Base-by-base conservation (phyloP, 1,284 basidiomycete genomes). In the Moesziomyces antarcticus region DNA sequence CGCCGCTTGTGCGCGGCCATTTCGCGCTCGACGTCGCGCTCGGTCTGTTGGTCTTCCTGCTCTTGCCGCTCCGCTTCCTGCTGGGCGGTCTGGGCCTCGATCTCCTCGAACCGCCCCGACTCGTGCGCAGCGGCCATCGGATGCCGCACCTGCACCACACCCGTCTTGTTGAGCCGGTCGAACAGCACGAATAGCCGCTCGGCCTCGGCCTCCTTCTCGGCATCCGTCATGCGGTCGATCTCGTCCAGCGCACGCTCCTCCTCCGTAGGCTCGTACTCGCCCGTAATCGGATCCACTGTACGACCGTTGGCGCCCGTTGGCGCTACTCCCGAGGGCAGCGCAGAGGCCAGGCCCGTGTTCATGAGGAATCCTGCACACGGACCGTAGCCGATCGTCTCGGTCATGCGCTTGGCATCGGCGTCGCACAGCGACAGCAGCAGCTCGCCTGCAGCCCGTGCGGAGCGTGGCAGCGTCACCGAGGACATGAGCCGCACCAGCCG, bases 341-440 rank as follows among this genome's bases (percentile, higher is more conserved):
- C 71, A n/a, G 60, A 62, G 0, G 68, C 62, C 7, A 67, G 66
- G 13, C 70, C 70, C 5, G 46, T 67, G 24, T 59, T 64, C 67
- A 71, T 73, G 7, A 81, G 58, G 59, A 80, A 81, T 0, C 79
- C 79, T 3, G 78, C 78, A 48, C 78, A 79, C 6, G 79, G 79
- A 3, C 79, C 79, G 51, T 79, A 81, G 5, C 79, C 79, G 46
- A 81, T 73, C 33, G 60, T 22, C 9, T 64, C 61, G 8, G 66
- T 70, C 68, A 81, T 77, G 20, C 33, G 37, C 25, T 65, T 63
- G 6, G 73, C 60, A 8, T 77, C 59, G 18, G 52, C 72, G 24
- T 70, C 56, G 56, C 72, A 77, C 13, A 79, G 16, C 7, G 79
- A 50, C 1, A 81, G 65, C 11, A 81, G 40, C 10, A 77, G 42